A percentile compares a stretch with the other conserved stretches of the same genome.
Evolutionary conservation across 169 alveolate genomes (phyloP).

Genomic region (Plasmodium chabaudi): DNA sequence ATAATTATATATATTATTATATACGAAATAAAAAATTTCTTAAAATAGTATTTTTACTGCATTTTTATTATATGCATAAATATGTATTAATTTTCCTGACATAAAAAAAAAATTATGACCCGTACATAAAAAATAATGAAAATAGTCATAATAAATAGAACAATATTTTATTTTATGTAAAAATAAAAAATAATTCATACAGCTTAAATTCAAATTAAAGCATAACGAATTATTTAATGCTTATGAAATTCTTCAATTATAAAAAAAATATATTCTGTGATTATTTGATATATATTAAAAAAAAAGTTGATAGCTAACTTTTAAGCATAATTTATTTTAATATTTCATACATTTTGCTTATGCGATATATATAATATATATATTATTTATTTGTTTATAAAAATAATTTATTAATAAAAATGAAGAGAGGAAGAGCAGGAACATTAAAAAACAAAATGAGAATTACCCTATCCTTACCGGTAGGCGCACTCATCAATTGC

Average conservation of each 20-base stretch:
- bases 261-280: too few relatives aligned
- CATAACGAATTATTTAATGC: too few relatives aligned
- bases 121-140: not conserved
- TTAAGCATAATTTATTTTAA: not conserved
- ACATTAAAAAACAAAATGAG: constrained; percentile 86
- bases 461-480: constrained; percentile 97
- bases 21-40: too few relatives aligned
- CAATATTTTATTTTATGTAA: too few relatives aligned
- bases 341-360: not conserved
- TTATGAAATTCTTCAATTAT: too few relatives aligned
- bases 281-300: too few relatives aligned
- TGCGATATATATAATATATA: not conserved
- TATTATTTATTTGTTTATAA: not conserved
- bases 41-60: too few relatives aligned
- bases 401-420: constrained; percentile 6
- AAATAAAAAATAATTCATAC: too few relatives aligned
- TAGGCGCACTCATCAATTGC: constrained; percentile 98
- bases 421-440: constrained; percentile 85
- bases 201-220: too few relatives aligned
- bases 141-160: too few relatives aligned
- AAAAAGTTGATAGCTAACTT: too few relatives aligned
- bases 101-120: not conserved
- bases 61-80: not conserved
- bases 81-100: not conserved
- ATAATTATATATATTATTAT: too few relatives aligned